Conservation (phyloP, 2,329 filamentous ascomycete genomes). For the Monilinia vaccinii-corymbosi region DNA sequence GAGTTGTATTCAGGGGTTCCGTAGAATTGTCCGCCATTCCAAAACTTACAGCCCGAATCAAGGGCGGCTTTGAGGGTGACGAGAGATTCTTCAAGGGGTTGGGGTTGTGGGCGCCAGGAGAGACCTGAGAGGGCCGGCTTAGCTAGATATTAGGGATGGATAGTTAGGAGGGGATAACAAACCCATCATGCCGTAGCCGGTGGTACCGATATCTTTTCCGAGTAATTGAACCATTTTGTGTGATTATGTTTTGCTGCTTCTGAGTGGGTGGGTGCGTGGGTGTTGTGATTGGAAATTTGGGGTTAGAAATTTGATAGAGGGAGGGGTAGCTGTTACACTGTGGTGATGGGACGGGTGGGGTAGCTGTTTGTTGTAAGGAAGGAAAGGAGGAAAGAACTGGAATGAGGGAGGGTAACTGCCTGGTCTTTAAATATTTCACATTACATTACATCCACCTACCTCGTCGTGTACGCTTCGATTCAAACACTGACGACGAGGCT, state of each 20-base stretch:
- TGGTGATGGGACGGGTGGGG: background rate
- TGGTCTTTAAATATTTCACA: background rate
- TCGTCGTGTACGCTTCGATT: background rate
- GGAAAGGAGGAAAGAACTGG: background rate
- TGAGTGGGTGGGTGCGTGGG: too few relatives aligned
- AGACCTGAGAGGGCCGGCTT: slow-evolving; percentile 19
- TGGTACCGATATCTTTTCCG: slow-evolving; percentile 23
- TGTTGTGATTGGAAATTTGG: background rate
- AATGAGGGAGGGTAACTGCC: background rate
- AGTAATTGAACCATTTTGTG: slow-evolving; percentile 21
- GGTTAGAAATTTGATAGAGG: background rate
- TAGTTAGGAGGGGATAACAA: background rate
- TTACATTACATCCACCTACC: background rate
- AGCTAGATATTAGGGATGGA: background rate
- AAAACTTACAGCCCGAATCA: slow-evolving; percentile 38
- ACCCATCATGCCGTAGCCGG: slow-evolving; percentile 24
- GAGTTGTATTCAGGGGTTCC: slow-evolving; percentile 50
- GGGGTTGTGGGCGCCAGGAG: slow-evolving; percentile 27
- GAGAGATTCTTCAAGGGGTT: slow-evolving; percentile 40
- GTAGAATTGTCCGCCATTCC: slow-evolving; percentile 60
- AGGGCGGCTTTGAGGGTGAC: slow-evolving; percentile 47
- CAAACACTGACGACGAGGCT: background rate
- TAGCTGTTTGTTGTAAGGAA: background rate
- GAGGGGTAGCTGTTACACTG: background rate
- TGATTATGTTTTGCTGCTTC: background rate